These are phyloP conservation scores for Myxozyma melibiosi DNA, from an alignment of 805 yeast genomes.

Conservation along the genomic window DNA sequence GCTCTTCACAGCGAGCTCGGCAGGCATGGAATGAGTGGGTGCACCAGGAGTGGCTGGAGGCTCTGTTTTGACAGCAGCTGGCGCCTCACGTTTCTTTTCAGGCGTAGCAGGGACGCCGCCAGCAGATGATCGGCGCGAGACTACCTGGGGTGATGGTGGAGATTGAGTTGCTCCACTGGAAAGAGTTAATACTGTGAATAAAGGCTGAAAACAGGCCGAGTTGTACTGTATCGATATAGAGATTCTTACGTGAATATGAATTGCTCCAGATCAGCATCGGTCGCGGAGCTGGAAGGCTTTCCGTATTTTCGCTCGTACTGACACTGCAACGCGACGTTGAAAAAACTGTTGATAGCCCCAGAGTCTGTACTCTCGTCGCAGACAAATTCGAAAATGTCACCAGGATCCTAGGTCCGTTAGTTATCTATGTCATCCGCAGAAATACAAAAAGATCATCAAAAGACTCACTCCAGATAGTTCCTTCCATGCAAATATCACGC, in stretches of 20 bases:
- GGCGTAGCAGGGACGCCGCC: conserved; percentile 22
- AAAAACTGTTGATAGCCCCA: conserved; percentile 63
- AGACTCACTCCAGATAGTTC: conserved; percentile 64
- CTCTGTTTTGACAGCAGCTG: neutral
- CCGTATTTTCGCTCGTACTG: conserved; percentile 75
- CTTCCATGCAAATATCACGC: conserved; percentile 70
- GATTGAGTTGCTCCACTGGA: conserved; percentile 11
- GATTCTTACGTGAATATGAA: conserved; percentile 44
- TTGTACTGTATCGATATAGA: neutral
- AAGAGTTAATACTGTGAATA: no score
- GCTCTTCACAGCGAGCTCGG: conserved; percentile 2
- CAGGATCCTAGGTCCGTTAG: conserved; percentile 54
- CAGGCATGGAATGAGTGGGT: conserved; percentile 1
- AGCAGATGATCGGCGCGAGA: conserved; percentile 14
- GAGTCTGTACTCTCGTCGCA: conserved; percentile 55
- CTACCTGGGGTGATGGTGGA: conserved; percentile 27
- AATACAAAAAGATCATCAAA: neutral
- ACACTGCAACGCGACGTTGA: conserved; percentile 63
- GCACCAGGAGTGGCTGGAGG: conserved; percentile 30
- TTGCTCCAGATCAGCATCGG: conserved; percentile 56
- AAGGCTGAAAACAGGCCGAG: neutral
- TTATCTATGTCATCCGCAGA: neutral
- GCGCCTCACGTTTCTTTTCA: neutral
- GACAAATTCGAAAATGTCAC: conserved; percentile 79
- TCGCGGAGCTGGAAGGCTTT: conserved; percentile 45